Evolutionary conservation across 2,329 filamentous ascomycete species (phyloP), one percentile per base, ranked within the genome.

Genomic region (Xylaria sp.): DNA sequence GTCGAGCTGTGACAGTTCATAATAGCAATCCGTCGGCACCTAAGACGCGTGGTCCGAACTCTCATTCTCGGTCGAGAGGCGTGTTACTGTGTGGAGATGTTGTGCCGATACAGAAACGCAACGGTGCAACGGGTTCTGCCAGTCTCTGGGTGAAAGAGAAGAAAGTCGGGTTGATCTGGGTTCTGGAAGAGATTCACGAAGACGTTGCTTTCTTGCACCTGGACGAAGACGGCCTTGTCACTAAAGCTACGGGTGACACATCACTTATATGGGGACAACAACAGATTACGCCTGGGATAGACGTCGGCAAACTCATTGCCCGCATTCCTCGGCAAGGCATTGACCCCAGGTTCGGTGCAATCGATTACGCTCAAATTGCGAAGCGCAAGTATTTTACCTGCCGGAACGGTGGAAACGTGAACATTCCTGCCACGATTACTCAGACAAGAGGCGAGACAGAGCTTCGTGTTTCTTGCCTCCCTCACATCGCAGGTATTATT

Each of bases 81-180:
- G 96, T 99, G 31, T 81, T 99, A 61, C 86, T 99, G 1, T 99
- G 96, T 74, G 96, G 96, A 51, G 96, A 99, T 79, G 95, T 99
- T n/a, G 93, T 99, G 20, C 96, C 96, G 0, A 99, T 99, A 68
- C 92, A 94, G 79, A 99, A 98, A 81, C 89, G 96, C 69, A 97
- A 99, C 76, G 96, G 96, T 4, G 88, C 91, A 11, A 95, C 91
- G 4, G 96, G 96, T 2, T 94, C 96, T 66, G 96, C 96, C 44
- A 98, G 94, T 80, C 83, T 99, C 46, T 99, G 96, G 96, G 96
- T 99, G 3, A 99, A 99, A 83, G 96, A 99, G 80, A 99, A 99
- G 81, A 89, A 91, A 58, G 90, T 93, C 61, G 94, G 95, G 10
- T 82, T 99, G 68, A 98, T 99, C 68, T 99, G 96, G 96, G 96